These are phyloP conservation scores for Pythium phragmiticola DNA, from an alignment of 352 stramenopile species.

Conservation along the genomic window DNA sequence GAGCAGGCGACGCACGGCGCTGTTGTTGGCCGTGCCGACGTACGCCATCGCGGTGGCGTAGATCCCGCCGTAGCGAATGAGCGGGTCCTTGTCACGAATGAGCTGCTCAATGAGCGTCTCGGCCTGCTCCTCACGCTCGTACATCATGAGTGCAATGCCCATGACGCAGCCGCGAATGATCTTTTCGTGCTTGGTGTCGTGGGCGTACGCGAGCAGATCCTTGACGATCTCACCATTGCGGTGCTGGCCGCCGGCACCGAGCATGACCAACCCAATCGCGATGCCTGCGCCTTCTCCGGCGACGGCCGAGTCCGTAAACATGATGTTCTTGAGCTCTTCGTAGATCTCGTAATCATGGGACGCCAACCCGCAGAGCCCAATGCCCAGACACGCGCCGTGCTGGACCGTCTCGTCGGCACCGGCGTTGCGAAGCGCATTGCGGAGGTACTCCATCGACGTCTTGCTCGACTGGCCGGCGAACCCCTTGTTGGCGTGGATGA, in stretches of 20 bases:
- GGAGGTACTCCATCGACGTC: constrained; percentile 84
- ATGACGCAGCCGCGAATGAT: constrained; percentile 98
- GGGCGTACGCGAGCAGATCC: constrained; percentile 96
- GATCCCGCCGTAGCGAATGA: constrained; percentile 98
- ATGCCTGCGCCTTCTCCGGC: constrained; percentile 97
- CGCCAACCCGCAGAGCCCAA: constrained; percentile 95
- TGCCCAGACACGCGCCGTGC: constrained; percentile 96
- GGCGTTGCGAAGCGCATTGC: constrained; percentile 80
- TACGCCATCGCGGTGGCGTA: constrained; percentile 98
- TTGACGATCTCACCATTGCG: constrained; percentile 83
- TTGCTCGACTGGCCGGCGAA: constrained; percentile 83
- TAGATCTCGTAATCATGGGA: constrained; percentile 95
- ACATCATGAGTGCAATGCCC: constrained; percentile 98
- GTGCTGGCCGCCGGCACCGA: constrained; percentile 91
- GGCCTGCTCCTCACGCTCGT: constrained; percentile 95
- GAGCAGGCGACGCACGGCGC: constrained; percentile 94
- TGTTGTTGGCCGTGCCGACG: constrained; percentile 97
- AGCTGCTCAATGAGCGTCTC: constrained; percentile 98
- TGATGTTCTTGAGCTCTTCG: constrained; percentile 96
- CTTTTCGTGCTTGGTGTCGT: constrained; percentile 99
- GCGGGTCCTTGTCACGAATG: constrained; percentile 95
- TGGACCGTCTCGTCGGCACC: constrained; percentile 96
- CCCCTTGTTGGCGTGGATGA: constrained; percentile 98
- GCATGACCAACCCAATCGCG: constrained; percentile 96
- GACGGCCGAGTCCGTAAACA: constrained; percentile 98